phyloP scores from a whole-genome alignment of 352 stramenopile genomes.

The Phytophthora pisi region DNA sequence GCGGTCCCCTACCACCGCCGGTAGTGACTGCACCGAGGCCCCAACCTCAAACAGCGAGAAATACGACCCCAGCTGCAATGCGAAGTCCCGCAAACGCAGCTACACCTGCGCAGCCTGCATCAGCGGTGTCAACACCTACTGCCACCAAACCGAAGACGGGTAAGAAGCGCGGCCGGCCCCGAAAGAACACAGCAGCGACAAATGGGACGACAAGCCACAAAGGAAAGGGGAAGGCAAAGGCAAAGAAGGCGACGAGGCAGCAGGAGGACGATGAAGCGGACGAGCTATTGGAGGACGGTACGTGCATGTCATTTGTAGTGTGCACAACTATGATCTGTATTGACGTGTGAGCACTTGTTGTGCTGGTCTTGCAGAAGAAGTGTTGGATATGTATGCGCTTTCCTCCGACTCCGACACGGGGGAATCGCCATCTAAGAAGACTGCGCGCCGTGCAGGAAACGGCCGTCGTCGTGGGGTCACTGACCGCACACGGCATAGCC shows the following conservation, averaged over 20 bases:
- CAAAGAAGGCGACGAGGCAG: constrained; percentile 15
- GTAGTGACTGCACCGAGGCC: constrained; percentile 7
- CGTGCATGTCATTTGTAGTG: constrained; percentile 10
- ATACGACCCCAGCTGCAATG: neutral
- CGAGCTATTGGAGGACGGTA: constrained; percentile 18
- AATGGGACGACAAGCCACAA: constrained; percentile 14
- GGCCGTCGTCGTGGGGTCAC: constrained; percentile 19
- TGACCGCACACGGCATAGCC: constrained; percentile 48
- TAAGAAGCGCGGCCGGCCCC: constrained; percentile 40
- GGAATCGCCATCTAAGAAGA: constrained; percentile 23
- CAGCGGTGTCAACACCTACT: constrained; percentile 6
- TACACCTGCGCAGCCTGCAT: constrained; percentile 3
- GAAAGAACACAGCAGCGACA: constrained; percentile 8
- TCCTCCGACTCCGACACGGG: constrained; percentile 32
- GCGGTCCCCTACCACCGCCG: neutral
- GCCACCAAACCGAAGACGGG: constrained; percentile 14
- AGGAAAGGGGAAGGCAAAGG: constrained; percentile 22
- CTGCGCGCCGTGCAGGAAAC: constrained; percentile 10
- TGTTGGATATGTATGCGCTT: constrained; percentile 14
- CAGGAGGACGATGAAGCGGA: constrained; percentile 10
- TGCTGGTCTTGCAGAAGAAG: constrained; percentile 11
- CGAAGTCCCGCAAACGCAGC: constrained; percentile 5
- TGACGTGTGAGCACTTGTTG: neutral
- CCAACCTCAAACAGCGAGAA: constrained; percentile 5
- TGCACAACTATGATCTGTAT: neutral